phyloP scores from a whole-genome alignment of 805 yeast species.

The Ogataea neopini region DNA sequence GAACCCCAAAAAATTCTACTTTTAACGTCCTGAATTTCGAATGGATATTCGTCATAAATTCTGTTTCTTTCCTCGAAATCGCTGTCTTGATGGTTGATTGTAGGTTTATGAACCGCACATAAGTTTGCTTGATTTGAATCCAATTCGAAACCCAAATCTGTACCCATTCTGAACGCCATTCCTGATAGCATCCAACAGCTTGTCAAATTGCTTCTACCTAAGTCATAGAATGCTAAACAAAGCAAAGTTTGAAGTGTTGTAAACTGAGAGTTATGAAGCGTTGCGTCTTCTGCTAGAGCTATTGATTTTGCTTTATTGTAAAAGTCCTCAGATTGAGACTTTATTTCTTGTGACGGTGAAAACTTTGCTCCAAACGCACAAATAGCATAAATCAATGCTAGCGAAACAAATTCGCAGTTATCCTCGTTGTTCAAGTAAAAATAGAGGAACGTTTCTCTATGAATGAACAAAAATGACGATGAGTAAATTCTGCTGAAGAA shows the following conservation, averaged over 20 bases:
- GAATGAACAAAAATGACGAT: slow-evolving; percentile 57
- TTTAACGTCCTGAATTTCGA: slow-evolving; percentile 36
- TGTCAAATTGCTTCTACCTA: slow-evolving; percentile 51
- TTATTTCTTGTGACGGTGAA: slow-evolving; percentile 43
- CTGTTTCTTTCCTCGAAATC: neutral
- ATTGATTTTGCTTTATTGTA: slow-evolving; percentile 49
- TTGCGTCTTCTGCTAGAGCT: slow-evolving; percentile 33
- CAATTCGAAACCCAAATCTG: slow-evolving; percentile 62
- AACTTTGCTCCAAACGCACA: slow-evolving; percentile 59
- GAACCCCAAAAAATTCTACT: slow-evolving; percentile 67
- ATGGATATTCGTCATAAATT: slow-evolving; percentile 32
- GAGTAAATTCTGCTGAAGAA: slow-evolving; percentile 63
- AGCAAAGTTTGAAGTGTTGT: slow-evolving; percentile 58
- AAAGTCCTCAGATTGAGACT: slow-evolving; percentile 43
- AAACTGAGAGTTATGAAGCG: slow-evolving; percentile 45
- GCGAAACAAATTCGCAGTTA: slow-evolving; percentile 53
- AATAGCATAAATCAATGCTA: slow-evolving; percentile 51
- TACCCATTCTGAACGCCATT: slow-evolving; percentile 63
- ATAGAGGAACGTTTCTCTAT: slow-evolving; percentile 58
- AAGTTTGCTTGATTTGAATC: slow-evolving; percentile 57
- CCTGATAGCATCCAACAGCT: slow-evolving; percentile 67
- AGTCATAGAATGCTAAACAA: slow-evolving; percentile 60
- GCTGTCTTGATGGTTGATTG: neutral
- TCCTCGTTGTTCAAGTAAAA: slow-evolving; percentile 57
- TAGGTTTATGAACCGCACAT: slow-evolving; percentile 1